phyloP scores from a whole-genome alignment of 768 basidiomycete genomes.

The Russula dissimulans region DNA sequence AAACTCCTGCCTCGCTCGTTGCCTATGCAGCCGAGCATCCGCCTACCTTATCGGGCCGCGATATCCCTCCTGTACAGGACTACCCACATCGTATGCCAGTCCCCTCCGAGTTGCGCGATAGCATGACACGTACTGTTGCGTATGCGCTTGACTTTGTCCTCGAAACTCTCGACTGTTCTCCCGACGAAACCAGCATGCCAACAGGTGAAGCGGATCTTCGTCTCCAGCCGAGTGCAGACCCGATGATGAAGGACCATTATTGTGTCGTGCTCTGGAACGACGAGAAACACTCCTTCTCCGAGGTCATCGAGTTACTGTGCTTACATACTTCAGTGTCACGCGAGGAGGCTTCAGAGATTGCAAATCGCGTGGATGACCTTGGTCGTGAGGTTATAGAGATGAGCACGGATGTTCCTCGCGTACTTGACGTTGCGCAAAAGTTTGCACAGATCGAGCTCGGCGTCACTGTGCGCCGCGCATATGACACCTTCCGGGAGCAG shows the following conservation, averaged over 20 bases:
- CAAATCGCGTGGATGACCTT: conserved; percentile 58
- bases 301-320: conserved; percentile 66
- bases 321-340: conserved; percentile 43
- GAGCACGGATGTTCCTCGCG: conserved; percentile 39
- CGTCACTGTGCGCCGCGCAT: conserved; percentile 78
- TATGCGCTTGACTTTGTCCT: conserved; percentile 79
- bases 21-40: conserved; percentile 22
- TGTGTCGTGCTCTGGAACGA: conserved; percentile 91
- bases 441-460: conserved; percentile 86
- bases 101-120: conserved; percentile 61
- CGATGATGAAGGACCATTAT: conserved; percentile 70
- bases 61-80: conserved; percentile 51
- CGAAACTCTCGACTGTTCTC: conserved; percentile 73
- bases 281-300: conserved; percentile 90
- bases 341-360: conserved; percentile 49
- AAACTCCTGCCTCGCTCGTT: conserved; percentile 25
- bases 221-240: conserved; percentile 66
- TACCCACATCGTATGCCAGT: conserved; percentile 48
- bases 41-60: conserved; percentile 28
- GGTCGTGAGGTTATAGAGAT: conserved; percentile 83
- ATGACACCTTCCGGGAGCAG: conserved; percentile 85
- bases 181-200: conserved; percentile 67
- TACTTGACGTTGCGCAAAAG: conserved; percentile 71
- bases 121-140: conserved; percentile 62
- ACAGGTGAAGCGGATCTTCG: conserved; percentile 59